Evolutionary conservation across 2,329 filamentous ascomycete genomes (phyloP), one percentile per base, ranked within the genome.

Genomic region (Hawksworthiomyces lignivorus): DNA sequence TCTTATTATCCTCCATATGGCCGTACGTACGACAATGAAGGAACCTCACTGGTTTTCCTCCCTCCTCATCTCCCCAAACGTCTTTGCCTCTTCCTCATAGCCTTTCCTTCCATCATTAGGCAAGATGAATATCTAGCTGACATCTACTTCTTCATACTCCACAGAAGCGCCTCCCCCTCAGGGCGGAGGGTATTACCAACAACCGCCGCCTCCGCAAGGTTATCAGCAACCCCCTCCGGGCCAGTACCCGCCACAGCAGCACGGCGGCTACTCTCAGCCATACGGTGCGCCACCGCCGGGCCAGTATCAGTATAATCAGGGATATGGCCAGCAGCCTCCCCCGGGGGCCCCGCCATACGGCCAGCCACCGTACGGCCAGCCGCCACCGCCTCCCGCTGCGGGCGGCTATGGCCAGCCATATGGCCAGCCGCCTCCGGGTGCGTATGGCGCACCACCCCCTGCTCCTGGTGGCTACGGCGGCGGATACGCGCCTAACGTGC

Each of bases 1-100:
- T 62, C 61, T 35, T 62, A 62, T 44, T 61, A 63, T 27, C 56
- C 56, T 17, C 55, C 60, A 21, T 63, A 62, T 45, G 56, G 58
- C 44, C 60, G 60, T 62, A 49, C 53, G 60, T 58, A 11, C 7
- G 12, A 11, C 12, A 30, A 12, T 21, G n/a, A n/a, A n/a, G n/a
- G n/a, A n/a, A n/a, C n/a, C n/a, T n/a, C n/a, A n/a, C n/a, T n/a
- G n/a, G n/a, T n/a, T n/a, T n/a, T n/a, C n/a, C n/a, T n/a, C n/a
- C n/a, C n/a, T n/a, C n/a, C n/a, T n/a, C n/a, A n/a, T n/a, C n/a
- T n/a, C n/a, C n/a, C n/a, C n/a, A n/a, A n/a, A n/a, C n/a, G n/a
- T n/a, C n/a, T n/a, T n/a, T n/a, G n/a, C n/a, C n/a, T n/a, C n/a
- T n/a, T n/a, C n/a, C n/a, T n/a, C n/a, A n/a, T n/a, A n/a, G n/a